phyloP scores from a whole-genome alignment of 768 basidiomycete species.

The Dentipellis sp. region DNA sequence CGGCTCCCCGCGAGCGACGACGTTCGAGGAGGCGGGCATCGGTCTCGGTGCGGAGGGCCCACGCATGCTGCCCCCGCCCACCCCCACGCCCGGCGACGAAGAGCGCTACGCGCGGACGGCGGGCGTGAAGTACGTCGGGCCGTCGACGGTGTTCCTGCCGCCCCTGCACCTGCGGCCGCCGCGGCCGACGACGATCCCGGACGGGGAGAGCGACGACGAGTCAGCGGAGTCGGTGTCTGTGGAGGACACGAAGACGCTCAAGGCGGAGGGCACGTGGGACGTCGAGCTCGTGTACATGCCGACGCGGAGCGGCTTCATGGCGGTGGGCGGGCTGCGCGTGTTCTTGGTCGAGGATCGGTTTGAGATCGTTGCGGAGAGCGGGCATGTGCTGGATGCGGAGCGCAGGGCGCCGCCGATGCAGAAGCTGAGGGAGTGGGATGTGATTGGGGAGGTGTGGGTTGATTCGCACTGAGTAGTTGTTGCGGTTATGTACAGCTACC shows the following conservation, averaged over 20 bases:
- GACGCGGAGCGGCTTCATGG: constrained; percentile 46
- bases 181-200: constrained; percentile 17
- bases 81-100: constrained; percentile 8
- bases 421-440: constrained; percentile 61
- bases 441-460: constrained; percentile 68
- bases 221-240: background rate
- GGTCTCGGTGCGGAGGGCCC: background rate
- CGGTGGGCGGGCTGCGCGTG: constrained; percentile 64
- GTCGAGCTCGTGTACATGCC: constrained; percentile 61
- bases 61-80: constrained; percentile 3
- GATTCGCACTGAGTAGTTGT: constrained; percentile 1
- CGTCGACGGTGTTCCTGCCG: constrained; percentile 37
- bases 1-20: constrained; percentile 7
- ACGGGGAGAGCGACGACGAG: constrained; percentile 15
- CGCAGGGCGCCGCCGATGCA: constrained; percentile 18
- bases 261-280: constrained; percentile 36
- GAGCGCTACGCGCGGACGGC: constrained; percentile 1
- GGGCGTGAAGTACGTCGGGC: constrained; percentile 29
- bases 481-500: background rate
- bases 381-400: constrained; percentile 14
- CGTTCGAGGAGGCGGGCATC: background rate
- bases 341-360: constrained; percentile 51
- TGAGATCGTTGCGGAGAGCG: constrained; percentile 23
- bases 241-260: constrained; percentile 19
- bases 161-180: constrained; percentile 11